A percentile compares a stretch with the other conserved stretches of the same genome.
Evolutionary conservation across 345 rosid species (phyloP).

Genomic region (Erodium maritimum): DNA sequence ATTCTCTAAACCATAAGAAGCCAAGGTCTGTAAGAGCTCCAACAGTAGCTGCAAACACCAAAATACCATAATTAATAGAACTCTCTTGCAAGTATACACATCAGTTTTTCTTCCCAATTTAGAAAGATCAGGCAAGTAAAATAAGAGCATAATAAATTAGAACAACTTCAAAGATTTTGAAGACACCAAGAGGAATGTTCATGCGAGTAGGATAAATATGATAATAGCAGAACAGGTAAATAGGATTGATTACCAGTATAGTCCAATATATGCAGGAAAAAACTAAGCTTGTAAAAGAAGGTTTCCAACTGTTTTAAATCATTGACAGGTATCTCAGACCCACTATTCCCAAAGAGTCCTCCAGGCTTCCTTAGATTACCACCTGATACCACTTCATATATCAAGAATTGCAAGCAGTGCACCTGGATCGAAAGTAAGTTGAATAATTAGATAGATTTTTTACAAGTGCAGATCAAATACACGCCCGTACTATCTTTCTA

Average conservation of each 20-base stretch:
- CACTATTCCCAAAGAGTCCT: slow-evolving; percentile 93
- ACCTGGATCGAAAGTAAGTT: slow-evolving; percentile 34
- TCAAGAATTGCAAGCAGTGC: slow-evolving; percentile 92
- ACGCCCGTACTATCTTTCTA: neutral
- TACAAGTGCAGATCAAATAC: neutral
- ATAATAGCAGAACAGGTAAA: slow-evolving; percentile 1
- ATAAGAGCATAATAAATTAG: no score
- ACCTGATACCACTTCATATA: slow-evolving; percentile 97
- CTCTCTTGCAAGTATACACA: neutral
- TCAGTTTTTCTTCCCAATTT: neutral
- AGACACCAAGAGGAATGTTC: neutral
- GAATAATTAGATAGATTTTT: neutral
- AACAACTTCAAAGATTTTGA: no score
- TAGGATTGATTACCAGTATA: slow-evolving; percentile 56
- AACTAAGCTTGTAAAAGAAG: slow-evolving; percentile 95
- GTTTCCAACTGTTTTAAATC: slow-evolving; percentile 91
- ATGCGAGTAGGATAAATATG: neutral
- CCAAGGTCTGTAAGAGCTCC: slow-evolving; percentile 86
- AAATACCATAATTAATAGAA: slow-evolving; percentile 8
- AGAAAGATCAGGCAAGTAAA: neutral
- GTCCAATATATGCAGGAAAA: slow-evolving; percentile 92
- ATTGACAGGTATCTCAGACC: slow-evolving; percentile 91
- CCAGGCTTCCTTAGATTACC: slow-evolving; percentile 98
- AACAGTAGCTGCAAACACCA: slow-evolving; percentile 61
- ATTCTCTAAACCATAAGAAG: slow-evolving; percentile 97